A percentile compares a stretch with the other conserved stretches of the same genome.
Evolutionary conservation across 2,329 filamentous ascomycete genomes (phyloP).

Genomic region (Decorospora gaudefroyi): DNA sequence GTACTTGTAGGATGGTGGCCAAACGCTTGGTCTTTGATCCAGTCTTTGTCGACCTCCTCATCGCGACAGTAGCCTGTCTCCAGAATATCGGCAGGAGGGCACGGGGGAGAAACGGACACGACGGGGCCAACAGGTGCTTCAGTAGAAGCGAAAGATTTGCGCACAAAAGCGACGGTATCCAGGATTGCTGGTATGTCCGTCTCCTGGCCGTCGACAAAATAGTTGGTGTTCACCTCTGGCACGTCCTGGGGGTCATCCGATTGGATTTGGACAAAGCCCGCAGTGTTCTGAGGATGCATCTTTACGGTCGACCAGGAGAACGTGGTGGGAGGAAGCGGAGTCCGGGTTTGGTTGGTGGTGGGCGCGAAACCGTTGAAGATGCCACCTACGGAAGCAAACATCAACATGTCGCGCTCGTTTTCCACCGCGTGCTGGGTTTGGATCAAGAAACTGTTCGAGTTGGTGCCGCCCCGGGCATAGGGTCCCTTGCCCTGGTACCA

Average conservation of each 20-base stretch:
- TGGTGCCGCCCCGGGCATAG: conserved; percentile 52
- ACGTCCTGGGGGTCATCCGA: conserved; percentile 64
- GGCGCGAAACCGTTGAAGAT: conserved; percentile 58
- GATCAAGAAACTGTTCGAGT: conserved; percentile 58
- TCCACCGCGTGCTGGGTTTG: conserved; percentile 48
- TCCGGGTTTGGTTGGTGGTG: conserved; percentile 51
- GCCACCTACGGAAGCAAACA: conserved; percentile 54
- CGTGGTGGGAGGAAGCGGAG: conserved; percentile 13
- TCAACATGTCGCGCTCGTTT: conserved; percentile 57
- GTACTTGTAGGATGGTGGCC: conserved; percentile 28
- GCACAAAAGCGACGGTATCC: conserved; percentile 58
- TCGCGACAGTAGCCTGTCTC: conserved; percentile 27
- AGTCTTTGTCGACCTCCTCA: conserved; percentile 21
- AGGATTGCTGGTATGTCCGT: conserved; percentile 57
- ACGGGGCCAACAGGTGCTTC: conserved; percentile 49
- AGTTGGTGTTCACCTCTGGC: conserved; percentile 57
- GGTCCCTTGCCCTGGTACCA: conserved; percentile 26
- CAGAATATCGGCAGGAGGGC: conserved; percentile 44
- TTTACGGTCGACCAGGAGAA: conserved; percentile 59
- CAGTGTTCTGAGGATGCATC: conserved; percentile 63
- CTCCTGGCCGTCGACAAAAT: conserved; percentile 54
- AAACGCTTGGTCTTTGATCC: conserved; percentile 26
- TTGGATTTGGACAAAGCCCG: conserved; percentile 62
- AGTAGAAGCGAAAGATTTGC: conserved; percentile 62
- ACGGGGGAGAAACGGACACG: conserved; percentile 46